These are phyloP conservation scores for Tolypocladium album DNA, from an alignment of 2,329 filamentous ascomycete species.

Conservation along the genomic window DNA sequence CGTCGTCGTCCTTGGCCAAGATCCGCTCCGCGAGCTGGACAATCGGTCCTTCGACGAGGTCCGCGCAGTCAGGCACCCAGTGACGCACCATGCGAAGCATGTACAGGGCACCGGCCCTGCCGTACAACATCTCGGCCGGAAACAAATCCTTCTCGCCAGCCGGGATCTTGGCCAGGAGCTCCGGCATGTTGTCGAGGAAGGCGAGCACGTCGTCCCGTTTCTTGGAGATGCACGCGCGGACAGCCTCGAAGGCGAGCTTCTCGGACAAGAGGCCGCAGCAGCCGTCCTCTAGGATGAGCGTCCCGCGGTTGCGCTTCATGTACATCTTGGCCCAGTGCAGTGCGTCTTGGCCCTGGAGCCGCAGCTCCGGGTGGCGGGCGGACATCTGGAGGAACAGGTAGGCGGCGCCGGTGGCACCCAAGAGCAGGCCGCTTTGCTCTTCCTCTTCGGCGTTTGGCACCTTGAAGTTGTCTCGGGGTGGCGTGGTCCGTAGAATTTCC, in stretches of 20 bases:
- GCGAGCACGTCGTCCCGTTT: slow-evolving; percentile 24
- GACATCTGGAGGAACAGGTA: slow-evolving; percentile 43
- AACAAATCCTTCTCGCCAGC: slow-evolving; percentile 24
- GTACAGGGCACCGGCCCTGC: slow-evolving; percentile 58
- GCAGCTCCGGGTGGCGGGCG: slow-evolving; percentile 28
- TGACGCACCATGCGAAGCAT: slow-evolving; percentile 52
- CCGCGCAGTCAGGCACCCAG: slow-evolving; percentile 38
- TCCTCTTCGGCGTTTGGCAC: slow-evolving; percentile 1
- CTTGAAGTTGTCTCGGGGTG: slow-evolving; percentile 23
- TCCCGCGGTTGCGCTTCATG: slow-evolving; percentile 26
- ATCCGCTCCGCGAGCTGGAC: slow-evolving; percentile 49
- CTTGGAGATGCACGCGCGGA: slow-evolving; percentile 30
- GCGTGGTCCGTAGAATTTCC: slow-evolving; percentile 22
- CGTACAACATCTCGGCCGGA: slow-evolving; percentile 54
- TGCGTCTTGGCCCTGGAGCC: slow-evolving; percentile 28
- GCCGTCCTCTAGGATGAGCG: slow-evolving; percentile 23
- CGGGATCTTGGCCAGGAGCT: slow-evolving; percentile 14
- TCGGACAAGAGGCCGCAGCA: slow-evolving; percentile 41
- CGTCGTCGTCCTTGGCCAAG: slow-evolving; percentile 34
- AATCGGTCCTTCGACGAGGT: slow-evolving; percentile 41
- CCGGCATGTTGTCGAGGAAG: slow-evolving; percentile 28
- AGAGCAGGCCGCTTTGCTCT: slow-evolving; percentile 35
- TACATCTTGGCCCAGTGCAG: slow-evolving; percentile 37
- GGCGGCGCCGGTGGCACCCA: slow-evolving; percentile 43
- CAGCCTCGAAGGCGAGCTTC: slow-evolving; percentile 32